Conservation (phyloP, 179 eudicot genomes). For the Silene coronaria region DNA sequence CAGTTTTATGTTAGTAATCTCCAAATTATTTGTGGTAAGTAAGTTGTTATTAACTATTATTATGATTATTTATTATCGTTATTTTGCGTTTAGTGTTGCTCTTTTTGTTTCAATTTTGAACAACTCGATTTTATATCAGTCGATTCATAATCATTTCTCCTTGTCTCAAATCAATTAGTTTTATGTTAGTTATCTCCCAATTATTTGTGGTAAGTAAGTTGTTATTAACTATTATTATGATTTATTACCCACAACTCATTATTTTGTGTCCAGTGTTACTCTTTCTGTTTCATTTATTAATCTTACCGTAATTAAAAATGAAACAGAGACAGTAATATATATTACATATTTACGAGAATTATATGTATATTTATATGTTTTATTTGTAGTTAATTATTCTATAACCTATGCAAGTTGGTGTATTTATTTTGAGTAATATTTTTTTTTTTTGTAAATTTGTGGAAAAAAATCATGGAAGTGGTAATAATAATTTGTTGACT, state of each 20-base stretch:
- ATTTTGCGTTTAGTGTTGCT: neutral
- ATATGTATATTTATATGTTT: neutral
- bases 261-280: neutral
- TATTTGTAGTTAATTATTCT: neutral
- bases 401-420: no score
- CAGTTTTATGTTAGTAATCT: neutral
- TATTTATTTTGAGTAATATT: neutral
- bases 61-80: no score
- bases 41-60: no score
- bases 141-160: slow-evolving; percentile 1
- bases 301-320: no score
- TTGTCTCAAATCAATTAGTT: no score
- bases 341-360: no score
- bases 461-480: neutral
- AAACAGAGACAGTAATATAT: no score
- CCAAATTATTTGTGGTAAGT: neutral
- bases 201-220: neutral
- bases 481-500: slow-evolving; percentile 21
- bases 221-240: neutral
- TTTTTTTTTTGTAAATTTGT: neutral
- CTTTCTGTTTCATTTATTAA: neutral
- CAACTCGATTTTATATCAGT: neutral
- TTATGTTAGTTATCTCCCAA: slow-evolving; percentile 3
- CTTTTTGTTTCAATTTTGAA: neutral
- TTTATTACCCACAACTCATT: no score